Evolutionary conservation across 2,329 filamentous ascomycete genomes (phyloP).

Genomic region (Metarhizium anisopliae): DNA sequence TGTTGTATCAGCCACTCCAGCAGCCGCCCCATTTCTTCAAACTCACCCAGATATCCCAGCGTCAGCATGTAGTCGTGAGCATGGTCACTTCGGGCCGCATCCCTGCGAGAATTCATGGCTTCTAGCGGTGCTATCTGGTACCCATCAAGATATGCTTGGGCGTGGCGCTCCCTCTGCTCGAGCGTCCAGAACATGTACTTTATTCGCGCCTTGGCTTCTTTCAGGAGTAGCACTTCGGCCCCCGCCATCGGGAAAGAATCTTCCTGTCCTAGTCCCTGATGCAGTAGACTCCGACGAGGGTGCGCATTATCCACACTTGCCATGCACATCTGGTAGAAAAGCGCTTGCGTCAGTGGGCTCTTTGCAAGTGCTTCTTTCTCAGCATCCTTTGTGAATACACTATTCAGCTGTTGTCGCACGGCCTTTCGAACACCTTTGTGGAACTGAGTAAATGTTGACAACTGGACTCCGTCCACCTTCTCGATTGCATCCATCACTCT

Average conservation of each 20-base stretch:
- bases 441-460: conserved; percentile 13
- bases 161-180: conserved; percentile 14
- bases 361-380: not conserved
- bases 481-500: conserved; percentile 20
- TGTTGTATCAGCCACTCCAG: conserved; percentile 50
- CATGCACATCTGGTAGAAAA: not conserved
- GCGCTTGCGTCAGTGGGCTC: not conserved
- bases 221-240: conserved; percentile 9
- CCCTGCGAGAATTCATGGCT: conserved; percentile 21
- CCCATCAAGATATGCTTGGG: conserved; percentile 10
- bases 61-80: conserved; percentile 53
- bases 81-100: conserved; percentile 27
- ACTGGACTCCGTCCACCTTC: conserved; percentile 12
- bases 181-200: conserved; percentile 19
- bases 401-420: conserved; percentile 13
- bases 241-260: not conserved
- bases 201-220: conserved; percentile 14
- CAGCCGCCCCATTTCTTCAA: conserved; percentile 45
- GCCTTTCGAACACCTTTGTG: conserved; percentile 14
- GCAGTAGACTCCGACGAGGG: not conserved
- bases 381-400: conserved; percentile 6
- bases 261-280: too few species aligned
- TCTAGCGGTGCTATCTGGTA: conserved; percentile 22
- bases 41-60: conserved; percentile 52
- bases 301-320: not conserved